These are phyloP conservation scores for Lactifluus pinguis DNA, from an alignment of 768 basidiomycete species.

Conservation along the genomic window DNA sequence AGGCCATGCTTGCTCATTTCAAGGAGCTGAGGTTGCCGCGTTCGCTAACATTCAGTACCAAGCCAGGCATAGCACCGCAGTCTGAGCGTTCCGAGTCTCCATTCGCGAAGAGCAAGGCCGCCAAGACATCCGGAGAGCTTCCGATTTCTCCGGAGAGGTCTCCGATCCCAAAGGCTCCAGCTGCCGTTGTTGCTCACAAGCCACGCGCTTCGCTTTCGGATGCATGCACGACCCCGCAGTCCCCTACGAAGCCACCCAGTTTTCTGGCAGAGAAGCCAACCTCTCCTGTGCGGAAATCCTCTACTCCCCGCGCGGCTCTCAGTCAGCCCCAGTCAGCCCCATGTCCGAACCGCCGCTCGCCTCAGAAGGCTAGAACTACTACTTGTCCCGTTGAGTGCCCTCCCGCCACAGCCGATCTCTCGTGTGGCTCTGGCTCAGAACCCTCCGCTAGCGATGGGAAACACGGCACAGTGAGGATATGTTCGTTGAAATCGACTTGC, in stretches of 20 bases:
- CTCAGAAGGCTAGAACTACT: background rate
- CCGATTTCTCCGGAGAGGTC: no score
- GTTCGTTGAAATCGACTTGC: background rate
- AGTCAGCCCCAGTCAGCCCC: background rate
- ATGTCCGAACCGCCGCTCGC: background rate
- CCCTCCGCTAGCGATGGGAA: constrained; percentile 5
- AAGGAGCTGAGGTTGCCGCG: constrained; percentile 4
- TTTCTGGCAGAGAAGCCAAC: background rate
- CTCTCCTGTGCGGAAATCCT: background rate
- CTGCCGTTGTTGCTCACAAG: background rate
- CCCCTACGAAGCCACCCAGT: background rate
- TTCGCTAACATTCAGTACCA: constrained; percentile 1
- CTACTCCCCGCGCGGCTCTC: background rate
- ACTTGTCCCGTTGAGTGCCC: background rate
- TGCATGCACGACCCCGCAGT: background rate
- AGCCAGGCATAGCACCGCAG: background rate
- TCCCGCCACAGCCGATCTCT: background rate
- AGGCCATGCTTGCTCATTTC: constrained; percentile 12
- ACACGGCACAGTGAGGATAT: background rate
- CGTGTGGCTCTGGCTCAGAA: no score
- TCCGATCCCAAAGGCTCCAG: background rate
- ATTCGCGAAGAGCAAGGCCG: background rate
- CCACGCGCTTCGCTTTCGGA: background rate
- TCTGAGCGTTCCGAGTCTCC: background rate
- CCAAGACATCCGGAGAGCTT: background rate